Percentiles rank a stretch among this genome's conserved stretches.
Conservation (phyloP, 2,329 filamentous ascomycete genomes). For the Pyricularia pennisetigena region DNA sequence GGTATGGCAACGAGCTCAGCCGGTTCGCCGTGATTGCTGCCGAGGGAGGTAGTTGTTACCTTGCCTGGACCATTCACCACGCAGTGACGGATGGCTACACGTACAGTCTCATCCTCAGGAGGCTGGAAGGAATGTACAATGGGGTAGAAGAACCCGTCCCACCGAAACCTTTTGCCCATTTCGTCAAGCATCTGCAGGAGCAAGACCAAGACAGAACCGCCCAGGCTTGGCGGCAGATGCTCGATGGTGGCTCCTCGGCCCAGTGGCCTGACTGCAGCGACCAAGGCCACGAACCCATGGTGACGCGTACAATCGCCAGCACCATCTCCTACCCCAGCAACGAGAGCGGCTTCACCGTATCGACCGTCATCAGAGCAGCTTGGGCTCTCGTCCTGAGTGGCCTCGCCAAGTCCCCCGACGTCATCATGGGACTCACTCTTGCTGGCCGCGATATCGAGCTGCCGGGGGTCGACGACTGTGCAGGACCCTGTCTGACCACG, state of each 20-base stretch:
- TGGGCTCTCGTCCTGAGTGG: slow-evolving; percentile 9
- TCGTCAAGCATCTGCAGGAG: not conserved
- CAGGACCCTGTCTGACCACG: slow-evolving; percentile 15
- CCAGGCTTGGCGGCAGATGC: not conserved
- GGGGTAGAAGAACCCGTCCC: not conserved
- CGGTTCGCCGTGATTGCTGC: slow-evolving; percentile 10
- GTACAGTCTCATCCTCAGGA: slow-evolving; percentile 8
- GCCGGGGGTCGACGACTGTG: slow-evolving; percentile 12
- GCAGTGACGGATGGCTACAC: slow-evolving; percentile 8
- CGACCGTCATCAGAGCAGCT: slow-evolving; percentile 10
- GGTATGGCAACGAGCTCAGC: slow-evolving; percentile 9
- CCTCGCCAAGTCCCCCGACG: slow-evolving; percentile 6
- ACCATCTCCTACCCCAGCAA: not conserved
- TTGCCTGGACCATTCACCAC: slow-evolving; percentile 13
- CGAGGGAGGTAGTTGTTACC: slow-evolving; percentile 1
- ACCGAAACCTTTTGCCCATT: not conserved
- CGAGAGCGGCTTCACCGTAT: slow-evolving; percentile 7
- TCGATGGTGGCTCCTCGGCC: not conserved
- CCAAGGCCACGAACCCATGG: not conserved
- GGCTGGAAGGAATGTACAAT: slow-evolving; percentile 7
- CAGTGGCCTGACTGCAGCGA: not conserved
- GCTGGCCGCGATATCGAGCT: slow-evolving; percentile 16
- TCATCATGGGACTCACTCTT: slow-evolving; percentile 12
- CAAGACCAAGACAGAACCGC: not conserved
- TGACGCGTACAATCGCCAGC: not conserved